Evolutionary conservation across 805 yeast species (phyloP), one percentile per base, ranked within the genome.

Genomic region (Candida sanyiensis): DNA sequence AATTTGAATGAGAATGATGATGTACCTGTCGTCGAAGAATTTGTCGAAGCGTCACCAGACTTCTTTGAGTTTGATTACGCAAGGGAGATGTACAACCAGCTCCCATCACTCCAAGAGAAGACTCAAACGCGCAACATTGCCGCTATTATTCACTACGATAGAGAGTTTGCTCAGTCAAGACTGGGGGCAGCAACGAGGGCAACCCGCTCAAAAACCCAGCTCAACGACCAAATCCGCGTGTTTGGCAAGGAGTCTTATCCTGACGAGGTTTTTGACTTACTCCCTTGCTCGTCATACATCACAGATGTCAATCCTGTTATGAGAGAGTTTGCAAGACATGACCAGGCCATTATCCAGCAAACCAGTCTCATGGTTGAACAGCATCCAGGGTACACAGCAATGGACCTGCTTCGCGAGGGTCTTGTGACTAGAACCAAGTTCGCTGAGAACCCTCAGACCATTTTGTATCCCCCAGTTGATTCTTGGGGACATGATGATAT

Each of bases 1-100:
- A n/a, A 12, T 8, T 67, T 67, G 32, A 51, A 69, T 4, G 40
- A 61, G 7, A 66, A 62, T 37, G 50, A 64, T 13, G 55, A 59
- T 28, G 49, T 47, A 26, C 49, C 70, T 21, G 63, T 33, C 6
- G 18, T 33, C 43, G 67, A 66, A 5, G 51, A 51, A 8, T 49
- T 47, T n/a, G 37, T 62, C 12, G 45, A 36, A 2, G 64, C 62
- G 17, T 43, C 48, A 2, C 47, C 64, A 6, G 39, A 67, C 22
- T 66, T 69, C 3, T 64, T 59, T 40, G 78, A 72, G 44, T 44
- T 54, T n/a, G 58, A 63, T 39, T 48, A 64, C 5, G 64, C 68
- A 0, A 7, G 31, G 9, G 51, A 47, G 20, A 11, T 51, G 0
- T 9, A 8, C 2, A 4, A 10, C 2, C 9, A 13, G 2, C 24